Base-by-base conservation (phyloP, 2,329 filamentous ascomycete species). In the Fusarium sp. region DNA sequence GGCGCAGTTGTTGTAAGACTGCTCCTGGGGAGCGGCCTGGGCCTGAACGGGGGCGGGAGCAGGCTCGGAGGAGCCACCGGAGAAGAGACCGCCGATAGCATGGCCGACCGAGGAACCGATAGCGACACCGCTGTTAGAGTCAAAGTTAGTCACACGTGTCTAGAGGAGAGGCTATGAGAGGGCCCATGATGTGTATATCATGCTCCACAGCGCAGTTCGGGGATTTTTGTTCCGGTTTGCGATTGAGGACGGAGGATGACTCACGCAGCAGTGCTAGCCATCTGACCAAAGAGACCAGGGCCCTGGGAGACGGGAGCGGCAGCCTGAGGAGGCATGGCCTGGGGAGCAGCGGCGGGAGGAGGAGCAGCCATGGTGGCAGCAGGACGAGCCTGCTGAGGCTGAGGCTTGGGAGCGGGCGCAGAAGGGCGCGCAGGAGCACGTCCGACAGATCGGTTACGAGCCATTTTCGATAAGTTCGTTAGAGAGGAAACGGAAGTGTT, bases 251-350 rank as follows among this genome's bases (percentile, higher is more conserved):
- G 16, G n/a, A 36, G 16, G 9, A 16, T 34, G n/a, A 90, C 93
- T 84, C 90, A 98, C 95, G 96, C 96, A 80, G 96, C 96, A 62
- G 96, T 99, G 79, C 90, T 93, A 73, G 96, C 96, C 92, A 99
- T 97, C 86, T 98, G 93, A 64, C 93, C 95, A 74, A 99, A 93
- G 10, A 99, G 86, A 70, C 96, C 95, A 5, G 93, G 90, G 27
- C 93, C 92, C 72, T 90, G 86, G 58, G 87, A 86, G 81, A 80
- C 56, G 83, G 81, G 51, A 82, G 80, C 58, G 81, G 71, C 73
- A 57, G 70, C 70, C 69, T 72, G 69, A 51, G 69, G 57, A 67
- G 69, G 69, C 64, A 68, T 67, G 40, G 60, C 68, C 18, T 58
- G 56, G 33, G 55, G 46, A 64, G 65, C 80, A 50, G 84, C 80